These are phyloP conservation scores for Saccharum spontaneum DNA, from an alignment of 176 grass and related monocot genomes.

Conservation along the genomic window DNA sequence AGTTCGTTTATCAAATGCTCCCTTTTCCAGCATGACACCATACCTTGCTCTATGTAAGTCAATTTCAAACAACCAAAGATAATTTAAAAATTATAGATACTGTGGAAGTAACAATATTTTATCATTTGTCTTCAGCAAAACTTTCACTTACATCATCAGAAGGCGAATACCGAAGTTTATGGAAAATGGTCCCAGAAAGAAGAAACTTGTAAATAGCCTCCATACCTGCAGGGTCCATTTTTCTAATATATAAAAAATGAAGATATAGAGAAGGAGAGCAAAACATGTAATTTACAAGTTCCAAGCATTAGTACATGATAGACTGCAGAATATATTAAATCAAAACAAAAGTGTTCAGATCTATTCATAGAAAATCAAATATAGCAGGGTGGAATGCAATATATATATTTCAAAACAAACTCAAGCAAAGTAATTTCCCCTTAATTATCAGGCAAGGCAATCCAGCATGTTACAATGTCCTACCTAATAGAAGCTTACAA, in stretches of 20 bases:
- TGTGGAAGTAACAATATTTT: constrained; percentile 9
- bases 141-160: constrained; percentile 86
- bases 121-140: neutral
- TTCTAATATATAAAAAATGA: neutral
- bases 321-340: neutral
- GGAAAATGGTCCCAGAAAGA: constrained; percentile 78
- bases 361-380: neutral
- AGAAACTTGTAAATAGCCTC: constrained; percentile 78
- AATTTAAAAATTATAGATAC: neutral
- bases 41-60: constrained; percentile 72
- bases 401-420: neutral
- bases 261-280: neutral
- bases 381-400: neutral
- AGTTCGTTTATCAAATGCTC: constrained; percentile 72
- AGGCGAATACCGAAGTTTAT: constrained; percentile 93
- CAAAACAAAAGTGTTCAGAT: neutral
- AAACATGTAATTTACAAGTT: constrained; percentile 7
- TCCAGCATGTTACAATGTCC: neutral
- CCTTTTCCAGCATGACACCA: constrained; percentile 87
- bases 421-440: neutral
- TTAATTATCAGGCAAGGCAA: neutral
- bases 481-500: neutral
- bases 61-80: neutral
- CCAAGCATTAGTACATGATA: constrained; percentile 17
- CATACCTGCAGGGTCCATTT: constrained; percentile 57